Base-by-base conservation (phyloP, 2,329 filamentous ascomycete genomes). In the Nannizzia gypsea region DNA sequence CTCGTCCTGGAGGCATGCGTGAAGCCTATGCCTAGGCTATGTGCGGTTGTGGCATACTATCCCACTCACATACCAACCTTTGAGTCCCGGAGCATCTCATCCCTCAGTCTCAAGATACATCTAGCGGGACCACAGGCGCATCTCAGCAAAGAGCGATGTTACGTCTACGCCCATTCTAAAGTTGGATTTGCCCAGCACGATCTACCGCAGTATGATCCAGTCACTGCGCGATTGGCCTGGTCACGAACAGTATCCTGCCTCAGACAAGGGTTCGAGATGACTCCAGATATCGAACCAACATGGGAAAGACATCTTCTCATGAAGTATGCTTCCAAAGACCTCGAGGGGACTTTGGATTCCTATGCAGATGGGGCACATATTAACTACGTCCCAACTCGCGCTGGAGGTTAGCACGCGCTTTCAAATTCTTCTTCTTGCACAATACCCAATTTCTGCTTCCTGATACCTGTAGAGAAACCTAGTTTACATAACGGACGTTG, bases 131-230 rank as follows among this genome's bases (percentile, higher is more conserved):
- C 74, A 42, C 68, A 77, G 24, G 66, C 59, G 60, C 65, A 68
- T 46, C 73, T 74, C 59, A 70, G 77, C n/a, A 68, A 71, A 42
- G 76, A 76, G 60, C 73, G 73, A 26, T 72, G 75, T 3, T 84
- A 79, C 66, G 77, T 77, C 0, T 86, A 86, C 64, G 76, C 78
- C 9, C 75, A 78, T 62, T 81, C 73, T 0, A 74, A 82, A 57
- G 73, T 82, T 0, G 88, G 88, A 0, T 90, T 91, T 63, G 87
- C 87, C 0, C 87, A 90, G 71, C 78, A 80, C 20, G 83, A 89
- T 60, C 70, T 88, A 34, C 83, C 87, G 1, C 82, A 86, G 64
- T 90, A 83, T 65, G 80, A 89, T 63, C 76, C 79, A 8, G 75
- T 87, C 2, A 80, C 80, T 0, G 81, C 85, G 1, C 79, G 81